Base-by-base conservation (phyloP, 73 alveolate genomes). In the Effrenium voratum region DNA sequence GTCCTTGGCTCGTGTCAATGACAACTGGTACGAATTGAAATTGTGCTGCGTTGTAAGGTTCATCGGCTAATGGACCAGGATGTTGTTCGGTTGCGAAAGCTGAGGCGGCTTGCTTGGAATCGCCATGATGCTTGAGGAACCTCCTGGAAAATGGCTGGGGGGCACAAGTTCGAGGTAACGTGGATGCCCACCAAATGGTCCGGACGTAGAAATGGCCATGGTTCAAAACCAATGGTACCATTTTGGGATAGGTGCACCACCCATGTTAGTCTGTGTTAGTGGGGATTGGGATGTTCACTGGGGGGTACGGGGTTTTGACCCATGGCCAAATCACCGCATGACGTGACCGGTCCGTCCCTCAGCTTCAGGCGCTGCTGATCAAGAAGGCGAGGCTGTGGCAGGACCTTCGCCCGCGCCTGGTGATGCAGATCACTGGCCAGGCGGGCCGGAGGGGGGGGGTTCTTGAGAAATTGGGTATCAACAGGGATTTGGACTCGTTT, bases 361-460 rank as follows among this genome's bases (percentile, higher is more conserved):
- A 8, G 3, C 41, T 38, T 13, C 41, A 90, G 97, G 97, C 97
- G 32, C 32, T 90, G 55, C 97, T 90, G 46, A 68, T 90, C 97
- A 79, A 90, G 73, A 45, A 38, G 49, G 97, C 97, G 3, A 50
- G 86, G 16, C 50, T 90, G 41, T 90, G 97, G 97, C 97, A 90
- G 46, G 43, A 41, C 32, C 41, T n/a, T 50, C 73, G 97, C 41
- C 97, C 97, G 1, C 97, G 97, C 12, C 57, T 90, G 76, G 97
- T 90, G 77, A 90, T 90, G 97, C 87, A 45, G 87, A 66, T 90
- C 55, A 90, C 97, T 16, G 97, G 97, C 34, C 97, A 90, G 97
- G 97, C 36, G 26, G n/a, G n/a, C n/a, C n/a, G n/a, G n/a, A n/a
- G n/a, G n/a, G n/a, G n/a, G 12, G 8, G 52, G 40, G 82, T 22